These are phyloP conservation scores for Verticillium dahliae DNA, from an alignment of 2,329 filamentous ascomycete species.

Conservation along the genomic window DNA sequence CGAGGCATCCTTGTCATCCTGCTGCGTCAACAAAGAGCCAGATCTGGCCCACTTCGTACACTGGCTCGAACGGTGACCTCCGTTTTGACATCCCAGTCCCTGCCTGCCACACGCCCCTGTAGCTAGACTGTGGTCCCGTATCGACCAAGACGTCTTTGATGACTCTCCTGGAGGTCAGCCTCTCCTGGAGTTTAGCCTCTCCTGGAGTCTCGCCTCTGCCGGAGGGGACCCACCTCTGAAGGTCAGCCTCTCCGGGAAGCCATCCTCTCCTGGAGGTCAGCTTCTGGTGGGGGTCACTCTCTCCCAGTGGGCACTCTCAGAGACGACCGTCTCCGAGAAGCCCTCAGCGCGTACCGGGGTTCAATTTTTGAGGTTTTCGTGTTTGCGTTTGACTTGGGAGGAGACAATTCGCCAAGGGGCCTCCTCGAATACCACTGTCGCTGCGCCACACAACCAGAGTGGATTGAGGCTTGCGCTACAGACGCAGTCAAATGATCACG, in stretches of 20 bases:
- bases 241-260: neutral
- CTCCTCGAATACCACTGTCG: neutral
- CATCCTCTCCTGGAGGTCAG: neutral
- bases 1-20: neutral
- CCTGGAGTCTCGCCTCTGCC: neutral
- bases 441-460: neutral
- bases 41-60: neutral
- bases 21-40: neutral
- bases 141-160: neutral
- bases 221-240: neutral
- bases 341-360: no score
- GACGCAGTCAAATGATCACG: neutral
- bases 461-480: neutral
- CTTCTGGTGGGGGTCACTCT: neutral
- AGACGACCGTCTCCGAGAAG: no score
- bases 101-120: neutral
- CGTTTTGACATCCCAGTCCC: neutral
- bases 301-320: neutral
- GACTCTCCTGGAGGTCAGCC: neutral
- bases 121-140: neutral
- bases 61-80: neutral
- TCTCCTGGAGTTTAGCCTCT: neutral
- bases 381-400: neutral
- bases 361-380: neutral
- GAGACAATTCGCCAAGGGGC: neutral